These are phyloP conservation scores for Talaromyces sp. DNA, from an alignment of 2,329 filamentous ascomycete genomes.

Conservation along the genomic window DNA sequence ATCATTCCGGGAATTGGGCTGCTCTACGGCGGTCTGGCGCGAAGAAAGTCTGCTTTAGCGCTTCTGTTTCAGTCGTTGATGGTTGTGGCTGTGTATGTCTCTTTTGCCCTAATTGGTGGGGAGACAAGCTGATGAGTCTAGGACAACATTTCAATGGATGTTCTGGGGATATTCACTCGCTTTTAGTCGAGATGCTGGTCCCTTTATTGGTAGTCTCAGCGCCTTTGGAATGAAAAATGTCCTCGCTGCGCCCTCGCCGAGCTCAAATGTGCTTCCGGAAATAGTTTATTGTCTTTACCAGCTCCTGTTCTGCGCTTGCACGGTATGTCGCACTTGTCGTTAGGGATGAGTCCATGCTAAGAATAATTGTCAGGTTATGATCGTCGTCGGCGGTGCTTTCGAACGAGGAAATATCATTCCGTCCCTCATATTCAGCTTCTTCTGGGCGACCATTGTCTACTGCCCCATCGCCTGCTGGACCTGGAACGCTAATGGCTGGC, in stretches of 20 bases:
- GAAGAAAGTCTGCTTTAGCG: conserved; percentile 60
- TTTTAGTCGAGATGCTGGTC: conserved; percentile 58
- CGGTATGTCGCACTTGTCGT: conserved; percentile 25
- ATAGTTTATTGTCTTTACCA: conserved; percentile 67
- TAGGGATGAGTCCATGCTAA: too few species aligned
- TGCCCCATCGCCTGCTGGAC: conserved; percentile 74
- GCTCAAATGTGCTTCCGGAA: conserved; percentile 57
- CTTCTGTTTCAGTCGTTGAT: conserved; percentile 62
- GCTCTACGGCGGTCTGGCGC: conserved; percentile 61
- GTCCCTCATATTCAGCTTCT: conserved; percentile 67
- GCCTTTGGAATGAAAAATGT: conserved; percentile 63
- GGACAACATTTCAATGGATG: conserved; percentile 53
- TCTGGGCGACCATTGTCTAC: conserved; percentile 70
- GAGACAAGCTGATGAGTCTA: neutral
- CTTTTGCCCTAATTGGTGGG: neutral
- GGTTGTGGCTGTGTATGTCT: conserved; percentile 51
- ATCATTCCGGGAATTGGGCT: conserved; percentile 66
- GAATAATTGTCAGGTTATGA: conserved; percentile 50
- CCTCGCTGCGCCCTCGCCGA: conserved; percentile 58
- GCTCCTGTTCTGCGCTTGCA: conserved; percentile 57
- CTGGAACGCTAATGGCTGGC: conserved; percentile 72
- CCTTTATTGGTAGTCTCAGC: conserved; percentile 61
- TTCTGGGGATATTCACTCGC: conserved; percentile 65
- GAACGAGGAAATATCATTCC: conserved; percentile 62
- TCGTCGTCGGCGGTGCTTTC: conserved; percentile 63